Evolutionary conservation across 768 basidiomycete species (phyloP).

Genomic region (Erythrobasidium yunnanense): DNA sequence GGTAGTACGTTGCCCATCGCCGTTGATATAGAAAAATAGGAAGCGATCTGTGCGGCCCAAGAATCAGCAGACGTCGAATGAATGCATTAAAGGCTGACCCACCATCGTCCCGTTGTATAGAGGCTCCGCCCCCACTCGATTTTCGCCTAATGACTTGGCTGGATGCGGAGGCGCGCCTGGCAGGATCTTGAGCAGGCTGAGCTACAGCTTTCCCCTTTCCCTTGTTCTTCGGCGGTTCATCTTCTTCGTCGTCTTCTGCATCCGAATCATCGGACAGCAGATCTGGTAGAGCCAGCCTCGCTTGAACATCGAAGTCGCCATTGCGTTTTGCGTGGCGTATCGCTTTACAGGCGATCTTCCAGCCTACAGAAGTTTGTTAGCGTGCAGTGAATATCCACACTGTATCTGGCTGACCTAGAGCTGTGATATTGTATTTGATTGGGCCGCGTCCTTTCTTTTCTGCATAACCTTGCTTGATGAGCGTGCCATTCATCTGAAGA

Average conservation of each 20-base stretch:
- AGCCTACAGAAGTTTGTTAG: background rate
- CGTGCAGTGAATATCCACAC: background rate
- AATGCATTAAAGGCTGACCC: too few species aligned
- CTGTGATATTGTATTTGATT: constrained; percentile 4
- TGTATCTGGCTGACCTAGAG: background rate
- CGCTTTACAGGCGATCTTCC: constrained; percentile 15
- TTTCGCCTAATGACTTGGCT: background rate
- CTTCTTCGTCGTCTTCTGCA: background rate
- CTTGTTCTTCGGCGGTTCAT: background rate
- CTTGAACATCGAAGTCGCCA: constrained; percentile 14
- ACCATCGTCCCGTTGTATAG: too few species aligned
- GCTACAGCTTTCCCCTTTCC: background rate
- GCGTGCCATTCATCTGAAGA: background rate
- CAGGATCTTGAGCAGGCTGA: too few species aligned
- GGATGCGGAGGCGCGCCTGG: too few species aligned
- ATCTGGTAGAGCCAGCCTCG: background rate
- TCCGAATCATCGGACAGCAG: background rate
- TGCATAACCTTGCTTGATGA: background rate
- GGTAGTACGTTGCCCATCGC: too few species aligned
- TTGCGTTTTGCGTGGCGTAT: constrained; percentile 2
- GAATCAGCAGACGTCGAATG: too few species aligned
- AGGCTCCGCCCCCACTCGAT: too few species aligned
- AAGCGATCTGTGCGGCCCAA: too few species aligned
- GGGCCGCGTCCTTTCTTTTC: constrained; percentile 7
- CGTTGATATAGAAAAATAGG: too few species aligned